These are phyloP conservation scores for Metarhizium humberi DNA, from an alignment of 2,329 filamentous ascomycete genomes.

Conservation along the genomic window DNA sequence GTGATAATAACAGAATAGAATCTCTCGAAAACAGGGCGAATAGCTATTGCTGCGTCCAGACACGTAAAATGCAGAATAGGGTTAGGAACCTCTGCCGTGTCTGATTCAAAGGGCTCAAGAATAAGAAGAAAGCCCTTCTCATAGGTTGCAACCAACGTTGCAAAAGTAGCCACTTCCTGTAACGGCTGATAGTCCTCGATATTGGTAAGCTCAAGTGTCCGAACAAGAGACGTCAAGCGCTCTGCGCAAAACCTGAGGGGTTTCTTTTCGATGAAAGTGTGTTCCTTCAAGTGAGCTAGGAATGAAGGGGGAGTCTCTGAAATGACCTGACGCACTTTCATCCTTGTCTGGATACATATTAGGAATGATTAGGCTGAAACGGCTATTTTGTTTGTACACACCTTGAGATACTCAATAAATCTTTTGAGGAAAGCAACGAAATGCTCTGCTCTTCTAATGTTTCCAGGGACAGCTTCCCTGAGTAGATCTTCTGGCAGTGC, in stretches of 20 bases:
- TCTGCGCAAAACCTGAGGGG: constrained; percentile 92
- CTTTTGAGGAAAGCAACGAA: constrained; percentile 91
- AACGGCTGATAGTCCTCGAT: constrained; percentile 97
- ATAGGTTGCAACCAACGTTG: constrained; percentile 90
- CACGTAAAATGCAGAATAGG: constrained; percentile 96
- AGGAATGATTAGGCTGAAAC: background rate
- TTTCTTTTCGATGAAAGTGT: constrained; percentile 97
- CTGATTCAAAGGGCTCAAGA: constrained; percentile 93
- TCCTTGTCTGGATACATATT: constrained; percentile 56
- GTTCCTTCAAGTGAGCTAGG: constrained; percentile 81
- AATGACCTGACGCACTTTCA: constrained; percentile 97
- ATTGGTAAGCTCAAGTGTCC: constrained; percentile 90
- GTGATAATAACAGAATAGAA: constrained; percentile 99
- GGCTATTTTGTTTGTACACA: constrained; percentile 12
- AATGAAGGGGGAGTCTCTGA: constrained; percentile 96
- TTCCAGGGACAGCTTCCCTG: constrained; percentile 92
- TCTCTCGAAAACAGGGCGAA: constrained; percentile 93
- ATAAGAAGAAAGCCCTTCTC: constrained; percentile 95
- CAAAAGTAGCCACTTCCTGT: constrained; percentile 96
- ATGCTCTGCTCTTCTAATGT: constrained; percentile 91
- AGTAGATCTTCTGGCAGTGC: constrained; percentile 87
- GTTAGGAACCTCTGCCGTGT: constrained; percentile 90
- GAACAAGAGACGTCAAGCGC: constrained; percentile 83
- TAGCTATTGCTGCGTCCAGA: constrained; percentile 93
- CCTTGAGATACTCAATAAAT: constrained; percentile 94